Percentiles rank a stretch among this genome's conserved stretches.
phyloP scores from a whole-genome alignment of 208 protist species.

The Acanthamoeba royreba region DNA sequence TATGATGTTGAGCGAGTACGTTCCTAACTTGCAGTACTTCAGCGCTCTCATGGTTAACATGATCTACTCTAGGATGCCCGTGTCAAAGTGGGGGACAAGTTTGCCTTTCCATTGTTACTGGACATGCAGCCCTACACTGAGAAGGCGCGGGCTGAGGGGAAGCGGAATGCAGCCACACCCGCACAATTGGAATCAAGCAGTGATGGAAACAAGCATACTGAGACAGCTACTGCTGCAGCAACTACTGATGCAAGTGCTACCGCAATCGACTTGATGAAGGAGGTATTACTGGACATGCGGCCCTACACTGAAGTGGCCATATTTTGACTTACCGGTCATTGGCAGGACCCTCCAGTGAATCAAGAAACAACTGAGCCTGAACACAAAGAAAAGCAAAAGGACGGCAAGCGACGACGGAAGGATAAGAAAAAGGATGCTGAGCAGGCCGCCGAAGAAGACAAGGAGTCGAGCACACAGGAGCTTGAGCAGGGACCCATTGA shows the following conservation, averaged over 20 bases:
- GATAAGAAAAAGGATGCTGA: not conserved
- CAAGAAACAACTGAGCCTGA: not conserved
- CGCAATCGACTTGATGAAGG: too few relatives aligned
- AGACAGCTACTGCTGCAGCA: too few relatives aligned
- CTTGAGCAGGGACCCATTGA: not conserved
- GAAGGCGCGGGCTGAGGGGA: not conserved
- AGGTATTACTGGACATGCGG: too few relatives aligned
- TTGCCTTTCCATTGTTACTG: constrained; percentile 2
- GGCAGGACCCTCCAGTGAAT: not conserved
- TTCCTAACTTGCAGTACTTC: too few relatives aligned
- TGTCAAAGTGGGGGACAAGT: constrained; percentile 27
- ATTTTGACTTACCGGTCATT: not conserved
- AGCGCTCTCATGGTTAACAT: too few relatives aligned
- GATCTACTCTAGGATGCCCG: not conserved
- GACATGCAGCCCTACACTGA: constrained; percentile 33
- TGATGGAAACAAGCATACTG: too few relatives aligned
- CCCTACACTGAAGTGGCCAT: not conserved
- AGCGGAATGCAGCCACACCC: not conserved
- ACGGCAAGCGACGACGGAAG: not conserved
- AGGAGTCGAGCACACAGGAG: not conserved
- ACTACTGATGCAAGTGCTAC: not conserved
- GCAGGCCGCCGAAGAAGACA: constrained; percentile 5
- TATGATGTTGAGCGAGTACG: constrained; percentile 43
- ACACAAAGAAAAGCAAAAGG: not conserved
- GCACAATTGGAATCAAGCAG: too few relatives aligned